phyloP scores from a whole-genome alignment of 2,329 filamentous ascomycete species.

The Parastagonospora nodorum region DNA sequence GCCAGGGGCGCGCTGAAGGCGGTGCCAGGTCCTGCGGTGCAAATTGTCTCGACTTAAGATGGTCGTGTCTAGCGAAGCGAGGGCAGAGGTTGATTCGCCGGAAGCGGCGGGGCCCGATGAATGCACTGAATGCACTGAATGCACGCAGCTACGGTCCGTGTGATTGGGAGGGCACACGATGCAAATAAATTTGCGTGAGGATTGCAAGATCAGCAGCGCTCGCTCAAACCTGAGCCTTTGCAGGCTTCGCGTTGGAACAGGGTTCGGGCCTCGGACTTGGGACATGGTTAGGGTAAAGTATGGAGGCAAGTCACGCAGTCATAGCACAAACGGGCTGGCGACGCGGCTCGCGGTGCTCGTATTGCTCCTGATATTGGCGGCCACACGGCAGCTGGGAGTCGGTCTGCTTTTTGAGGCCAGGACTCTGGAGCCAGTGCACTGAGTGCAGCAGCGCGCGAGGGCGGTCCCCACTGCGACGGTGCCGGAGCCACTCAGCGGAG shows the following conservation, averaged over 20 bases:
- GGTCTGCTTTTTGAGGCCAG: conserved; percentile 11
- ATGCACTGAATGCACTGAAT: too few species aligned
- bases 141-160: conserved; percentile 26
- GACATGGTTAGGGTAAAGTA: conserved; percentile 41
- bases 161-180: conserved; percentile 38
- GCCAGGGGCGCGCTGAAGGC: conserved; percentile 40
- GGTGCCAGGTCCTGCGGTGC: conserved; percentile 38
- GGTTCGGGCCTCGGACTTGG: conserved; percentile 42
- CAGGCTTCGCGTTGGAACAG: conserved; percentile 41
- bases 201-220: conserved; percentile 41
- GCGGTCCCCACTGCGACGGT: neutral
- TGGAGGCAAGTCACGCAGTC: conserved; percentile 33
- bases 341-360: conserved; percentile 31
- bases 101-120: conserved; percentile 19
- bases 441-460: conserved; percentile 1
- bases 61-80: conserved; percentile 23
- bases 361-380: conserved; percentile 36
- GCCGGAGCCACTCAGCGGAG: conserved; percentile 7
- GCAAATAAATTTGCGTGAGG: conserved; percentile 39
- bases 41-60: conserved; percentile 43
- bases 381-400: conserved; percentile 27
- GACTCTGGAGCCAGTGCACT: neutral
- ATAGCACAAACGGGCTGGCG: conserved; percentile 10
- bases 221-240: conserved; percentile 40
- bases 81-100: conserved; percentile 31